Evolutionary conservation across 805 yeast species (phyloP), one percentile per base, ranked within the genome.

Genomic region (Millerozyma miso): DNA sequence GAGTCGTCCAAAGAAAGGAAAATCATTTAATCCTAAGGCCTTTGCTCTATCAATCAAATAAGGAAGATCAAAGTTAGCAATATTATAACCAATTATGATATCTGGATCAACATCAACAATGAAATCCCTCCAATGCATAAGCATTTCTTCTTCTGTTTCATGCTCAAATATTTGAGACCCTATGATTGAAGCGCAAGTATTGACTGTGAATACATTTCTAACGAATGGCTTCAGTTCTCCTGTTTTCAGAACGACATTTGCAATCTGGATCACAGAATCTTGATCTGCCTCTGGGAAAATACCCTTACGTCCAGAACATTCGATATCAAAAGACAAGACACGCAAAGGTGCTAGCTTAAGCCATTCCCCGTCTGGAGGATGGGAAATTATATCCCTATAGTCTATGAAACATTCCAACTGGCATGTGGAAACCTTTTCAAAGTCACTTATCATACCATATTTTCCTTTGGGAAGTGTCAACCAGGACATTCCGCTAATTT

Each of bases 281-380:
- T 80, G 76, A 47, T 85, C 85, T 1, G 99, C 84, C 58, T 93
- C 99, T 1, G 99, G 99, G 62, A 93, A 93, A 10, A 93, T 77
- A 41, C 99, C 99, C 50, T 88, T 85, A 64, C 99, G 80, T 36
- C 99, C 99, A 3, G 99, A 93, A 76, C 99, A 93, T 65, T 93
- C 99, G 47, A 93, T 93, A 73, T 93, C 99, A 62, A 93, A 91
- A 8, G 97, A 89, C 51, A 93, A 70, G 38, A 93, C 82, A 56
- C 99, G 83, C 46, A 93, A 72, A 0, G 99, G 99, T 1, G 99
- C 98, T 68, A 86, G 83, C 51, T 81, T 84, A 31, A 88, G 77
- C 90, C 95, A 95, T 47, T 90, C 89, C 3, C 96, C 97, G 58
- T 91, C 98, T 0, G 97, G 76, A 1, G 88, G 76, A 60, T 88